phyloP scores from a whole-genome alignment of 257 asterid genomes.

The Anisodus tanguticus region DNA sequence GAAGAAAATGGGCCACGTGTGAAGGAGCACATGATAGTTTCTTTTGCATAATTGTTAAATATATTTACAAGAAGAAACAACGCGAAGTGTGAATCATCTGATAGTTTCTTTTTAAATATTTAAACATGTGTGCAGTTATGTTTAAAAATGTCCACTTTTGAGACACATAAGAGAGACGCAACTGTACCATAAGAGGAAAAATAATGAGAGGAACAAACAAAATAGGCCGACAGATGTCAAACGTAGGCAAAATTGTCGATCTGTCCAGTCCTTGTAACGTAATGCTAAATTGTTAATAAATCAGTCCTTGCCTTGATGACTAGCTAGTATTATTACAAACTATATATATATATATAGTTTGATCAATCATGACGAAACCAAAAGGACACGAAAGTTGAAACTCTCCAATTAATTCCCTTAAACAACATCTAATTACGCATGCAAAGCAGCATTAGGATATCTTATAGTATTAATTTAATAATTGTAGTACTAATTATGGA shows the following conservation, averaged over 20 bases:
- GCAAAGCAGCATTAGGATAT: constrained; percentile 27
- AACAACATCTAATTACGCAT: constrained; percentile 30
- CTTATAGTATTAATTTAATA: neutral
- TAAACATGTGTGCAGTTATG: neutral
- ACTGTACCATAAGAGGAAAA: constrained; percentile 20
- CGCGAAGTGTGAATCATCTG: neutral
- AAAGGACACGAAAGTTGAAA: constrained; percentile 22
- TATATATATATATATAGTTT: neutral
- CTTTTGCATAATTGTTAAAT: constrained; percentile 28
- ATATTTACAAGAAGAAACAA: neutral
- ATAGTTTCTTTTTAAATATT: constrained; percentile 7
- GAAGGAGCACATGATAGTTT: neutral
- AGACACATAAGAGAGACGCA: constrained; percentile 5
- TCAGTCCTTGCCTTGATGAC: neutral
- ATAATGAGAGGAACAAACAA: constrained; percentile 16
- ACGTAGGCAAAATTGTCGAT: constrained; percentile 35
- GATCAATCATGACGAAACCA: constrained; percentile 17
- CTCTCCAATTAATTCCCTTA: constrained; percentile 6
- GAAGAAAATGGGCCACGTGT: neutral
- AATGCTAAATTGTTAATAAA: neutral
- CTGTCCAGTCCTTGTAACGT: constrained; percentile 14
- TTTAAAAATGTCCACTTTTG: neutral
- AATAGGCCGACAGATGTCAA: constrained; percentile 25
- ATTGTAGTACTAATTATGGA: constrained; percentile 19
- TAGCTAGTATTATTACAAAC: neutral